Evolutionary conservation across 176 grass and related monocot genomes (phyloP).

Genomic region (Carex pumila): DNA sequence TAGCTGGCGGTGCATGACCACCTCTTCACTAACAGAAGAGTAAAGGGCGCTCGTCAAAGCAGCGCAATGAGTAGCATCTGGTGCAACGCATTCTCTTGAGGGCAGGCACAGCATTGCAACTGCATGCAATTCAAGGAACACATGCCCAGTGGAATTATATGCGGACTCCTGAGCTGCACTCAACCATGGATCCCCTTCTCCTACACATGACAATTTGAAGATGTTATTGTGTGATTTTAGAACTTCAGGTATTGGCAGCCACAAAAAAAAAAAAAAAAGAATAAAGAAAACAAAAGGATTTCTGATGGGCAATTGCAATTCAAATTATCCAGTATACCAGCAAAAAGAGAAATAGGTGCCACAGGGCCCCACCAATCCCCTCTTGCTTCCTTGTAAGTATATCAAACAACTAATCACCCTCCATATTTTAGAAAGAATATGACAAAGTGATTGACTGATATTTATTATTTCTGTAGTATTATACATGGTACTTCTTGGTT

Average conservation of each 20-base stretch:
- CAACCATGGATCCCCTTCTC: conserved; percentile 75
- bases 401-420: background rate
- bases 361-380: background rate
- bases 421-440: background rate
- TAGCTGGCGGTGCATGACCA: conserved; percentile 63
- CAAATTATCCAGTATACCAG: background rate
- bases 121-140: conserved; percentile 77
- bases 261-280: background rate
- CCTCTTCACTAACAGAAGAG: conserved; percentile 66
- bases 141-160: conserved; percentile 43
- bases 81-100: conserved; percentile 73
- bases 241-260: background rate
- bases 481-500: background rate
- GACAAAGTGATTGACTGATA: background rate
- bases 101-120: conserved; percentile 83
- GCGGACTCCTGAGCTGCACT: conserved; percentile 45
- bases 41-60: conserved; percentile 89
- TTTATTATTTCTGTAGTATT: background rate
- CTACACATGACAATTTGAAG: conserved; percentile 18
- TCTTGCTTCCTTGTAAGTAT: background rate
- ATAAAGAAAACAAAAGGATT: background rate
- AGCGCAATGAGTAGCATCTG: conserved; percentile 88
- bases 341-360: background rate
- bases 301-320: background rate
- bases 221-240: background rate